phyloP scores from a whole-genome alignment of 257 asterid genomes.

The Nicotiana tomentosiformis region DNA sequence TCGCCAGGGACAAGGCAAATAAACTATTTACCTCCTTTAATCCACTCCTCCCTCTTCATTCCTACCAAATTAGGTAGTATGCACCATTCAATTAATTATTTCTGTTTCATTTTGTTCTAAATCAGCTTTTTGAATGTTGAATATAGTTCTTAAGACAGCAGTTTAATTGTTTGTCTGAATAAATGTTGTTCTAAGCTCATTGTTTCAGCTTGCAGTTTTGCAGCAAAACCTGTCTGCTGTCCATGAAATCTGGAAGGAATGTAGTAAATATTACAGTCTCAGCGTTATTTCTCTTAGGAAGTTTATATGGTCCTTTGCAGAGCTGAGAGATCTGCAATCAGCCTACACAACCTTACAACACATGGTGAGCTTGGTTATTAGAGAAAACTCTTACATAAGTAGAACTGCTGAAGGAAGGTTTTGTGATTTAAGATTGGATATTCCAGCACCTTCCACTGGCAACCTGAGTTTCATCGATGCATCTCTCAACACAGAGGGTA shows the following conservation, averaged over 20 bases:
- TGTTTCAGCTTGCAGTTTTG: constrained; percentile 88
- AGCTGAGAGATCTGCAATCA: constrained; percentile 69
- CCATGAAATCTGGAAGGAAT: constrained; percentile 75
- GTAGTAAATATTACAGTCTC: constrained; percentile 37
- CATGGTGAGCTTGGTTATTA: constrained; percentile 51
- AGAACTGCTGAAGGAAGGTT: constrained; percentile 50
- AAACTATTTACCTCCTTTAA: background rate
- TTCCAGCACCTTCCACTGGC: constrained; percentile 53
- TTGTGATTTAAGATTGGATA: constrained; percentile 40
- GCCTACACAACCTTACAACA: constrained; percentile 62
- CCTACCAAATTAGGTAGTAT: background rate
- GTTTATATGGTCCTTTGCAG: constrained; percentile 64
- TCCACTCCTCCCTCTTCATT: background rate
- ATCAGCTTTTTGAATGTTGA: background rate
- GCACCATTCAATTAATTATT: background rate
- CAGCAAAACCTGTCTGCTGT: constrained; percentile 58
- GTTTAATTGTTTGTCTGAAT: background rate
- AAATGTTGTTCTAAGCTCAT: constrained; percentile 21
- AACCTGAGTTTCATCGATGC: constrained; percentile 22
- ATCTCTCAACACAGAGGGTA: constrained; percentile 6
- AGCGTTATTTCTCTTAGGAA: constrained; percentile 55
- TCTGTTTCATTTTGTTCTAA: background rate
- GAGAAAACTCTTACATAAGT: constrained; percentile 22
- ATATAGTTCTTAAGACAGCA: background rate
- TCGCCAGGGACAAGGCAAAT: background rate